Evolutionary conservation across 371 early-diverging fungal genomes (phyloP).

Genomic region (Thermomucor indicae-seudaticae): DNA sequence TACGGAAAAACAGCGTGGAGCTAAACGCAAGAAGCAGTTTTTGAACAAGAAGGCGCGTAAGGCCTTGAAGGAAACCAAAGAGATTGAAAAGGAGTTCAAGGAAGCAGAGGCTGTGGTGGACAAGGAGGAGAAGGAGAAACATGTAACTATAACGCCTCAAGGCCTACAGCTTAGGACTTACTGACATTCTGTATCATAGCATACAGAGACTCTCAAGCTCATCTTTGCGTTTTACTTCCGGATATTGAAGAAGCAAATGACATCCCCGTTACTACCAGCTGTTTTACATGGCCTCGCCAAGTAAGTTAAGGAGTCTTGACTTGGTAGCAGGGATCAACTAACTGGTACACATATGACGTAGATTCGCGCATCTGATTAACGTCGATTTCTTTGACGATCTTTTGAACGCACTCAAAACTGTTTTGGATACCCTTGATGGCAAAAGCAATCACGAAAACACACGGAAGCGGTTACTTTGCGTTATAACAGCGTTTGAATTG

Average conservation of each 20-base stretch:
- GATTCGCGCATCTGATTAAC: constrained; percentile 90
- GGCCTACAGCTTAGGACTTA: background rate
- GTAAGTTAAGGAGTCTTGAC: constrained; percentile 22
- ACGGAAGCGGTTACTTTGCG: constrained; percentile 76
- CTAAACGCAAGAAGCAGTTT: constrained; percentile 49
- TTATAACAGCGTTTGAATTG: constrained; percentile 82
- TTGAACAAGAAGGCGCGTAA: constrained; percentile 74
- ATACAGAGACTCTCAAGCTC: constrained; percentile 87
- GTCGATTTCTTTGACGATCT: constrained; percentile 94
- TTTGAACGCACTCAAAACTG: constrained; percentile 73
- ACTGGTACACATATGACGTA: constrained; percentile 10
- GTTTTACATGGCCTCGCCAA: constrained; percentile 88
- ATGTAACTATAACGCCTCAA: constrained; percentile 33
- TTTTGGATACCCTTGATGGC: constrained; percentile 52
- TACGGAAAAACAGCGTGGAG: constrained; percentile 9
- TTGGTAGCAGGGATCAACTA: background rate
- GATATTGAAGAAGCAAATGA: constrained; percentile 81
- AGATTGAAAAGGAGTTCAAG: constrained; percentile 74
- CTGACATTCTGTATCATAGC: constrained; percentile 32
- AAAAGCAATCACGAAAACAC: constrained; percentile 39
- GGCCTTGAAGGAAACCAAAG: constrained; percentile 66
- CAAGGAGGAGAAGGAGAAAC: constrained; percentile 68
- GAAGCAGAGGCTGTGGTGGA: constrained; percentile 81
- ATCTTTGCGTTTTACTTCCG: constrained; percentile 93
- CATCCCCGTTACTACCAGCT: constrained; percentile 74